Evolutionary conservation across 805 yeast genomes (phyloP).

Genomic region (Monosporozyma yasuniensis): DNA sequence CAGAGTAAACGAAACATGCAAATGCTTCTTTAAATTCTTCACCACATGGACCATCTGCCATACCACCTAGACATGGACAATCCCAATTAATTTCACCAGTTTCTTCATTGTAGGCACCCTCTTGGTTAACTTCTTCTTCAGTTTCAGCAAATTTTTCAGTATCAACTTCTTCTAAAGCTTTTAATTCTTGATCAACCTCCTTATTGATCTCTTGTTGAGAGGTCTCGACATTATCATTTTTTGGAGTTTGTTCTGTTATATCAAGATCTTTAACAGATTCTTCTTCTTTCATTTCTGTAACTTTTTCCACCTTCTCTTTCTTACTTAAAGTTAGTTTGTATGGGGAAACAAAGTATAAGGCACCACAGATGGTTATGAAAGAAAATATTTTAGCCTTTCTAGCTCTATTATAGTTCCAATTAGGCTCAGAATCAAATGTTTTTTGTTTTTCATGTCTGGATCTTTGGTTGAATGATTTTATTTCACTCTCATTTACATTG

Average conservation of each 20-base stretch:
- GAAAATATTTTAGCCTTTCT: not conserved
- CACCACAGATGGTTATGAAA: not conserved
- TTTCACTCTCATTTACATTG: not conserved
- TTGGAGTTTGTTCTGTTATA: not conserved
- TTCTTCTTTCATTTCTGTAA: not conserved
- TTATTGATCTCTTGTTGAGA: not conserved
- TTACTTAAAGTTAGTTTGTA: not conserved
- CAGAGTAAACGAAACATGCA: slow-evolving; percentile 89
- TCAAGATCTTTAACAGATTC: not conserved
- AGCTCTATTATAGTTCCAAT: not conserved
- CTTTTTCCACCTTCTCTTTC: not conserved
- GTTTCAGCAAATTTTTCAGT: slow-evolving; percentile 61
- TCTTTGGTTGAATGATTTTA: not conserved
- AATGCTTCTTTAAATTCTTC: slow-evolving; percentile 92
- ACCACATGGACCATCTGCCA: slow-evolving; percentile 99
- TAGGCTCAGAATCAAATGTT: not conserved
- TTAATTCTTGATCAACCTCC: not conserved
- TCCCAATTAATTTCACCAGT: slow-evolving; percentile 99
- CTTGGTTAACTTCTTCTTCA: slow-evolving; percentile 41
- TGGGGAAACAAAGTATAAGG: not conserved
- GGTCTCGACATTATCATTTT: not conserved
- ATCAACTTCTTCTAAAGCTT: not conserved
- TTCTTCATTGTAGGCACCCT: slow-evolving; percentile 85
- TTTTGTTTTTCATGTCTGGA: not conserved
- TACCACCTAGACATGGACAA: slow-evolving; percentile 97